These are phyloP conservation scores for Leishmania lainsoni DNA, from an alignment of 208 protist species.

Conservation along the genomic window DNA sequence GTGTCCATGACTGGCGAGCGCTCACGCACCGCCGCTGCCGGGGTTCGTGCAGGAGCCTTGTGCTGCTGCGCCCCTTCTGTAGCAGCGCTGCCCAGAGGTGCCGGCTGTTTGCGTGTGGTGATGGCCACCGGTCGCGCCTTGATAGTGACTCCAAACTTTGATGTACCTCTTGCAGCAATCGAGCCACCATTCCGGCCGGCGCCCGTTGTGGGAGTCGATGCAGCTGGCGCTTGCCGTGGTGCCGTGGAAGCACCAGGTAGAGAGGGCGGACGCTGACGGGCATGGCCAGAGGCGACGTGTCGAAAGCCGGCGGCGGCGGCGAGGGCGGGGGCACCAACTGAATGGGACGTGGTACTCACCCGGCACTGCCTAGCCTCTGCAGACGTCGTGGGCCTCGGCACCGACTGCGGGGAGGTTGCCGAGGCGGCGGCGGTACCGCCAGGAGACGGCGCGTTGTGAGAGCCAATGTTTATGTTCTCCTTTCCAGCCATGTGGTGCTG, in stretches of 20 bases:
- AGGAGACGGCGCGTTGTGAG: too few species aligned
- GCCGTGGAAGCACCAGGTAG: neutral
- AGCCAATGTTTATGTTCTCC: neutral
- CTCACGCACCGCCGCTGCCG: neutral
- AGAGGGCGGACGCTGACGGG: neutral
- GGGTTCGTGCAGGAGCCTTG: neutral
- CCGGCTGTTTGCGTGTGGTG: neutral
- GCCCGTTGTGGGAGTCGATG: neutral
- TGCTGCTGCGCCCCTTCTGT: neutral
- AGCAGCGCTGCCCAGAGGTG: neutral
- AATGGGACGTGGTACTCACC: neutral
- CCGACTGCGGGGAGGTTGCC: neutral
- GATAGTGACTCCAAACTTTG: neutral
- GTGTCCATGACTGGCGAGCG: conserved; percentile 8
- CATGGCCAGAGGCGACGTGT: neutral
- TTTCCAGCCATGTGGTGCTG: neutral
- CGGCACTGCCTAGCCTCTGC: neutral
- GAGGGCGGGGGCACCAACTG: neutral
- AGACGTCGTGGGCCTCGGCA: neutral
- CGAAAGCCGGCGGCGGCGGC: neutral
- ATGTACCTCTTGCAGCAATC: neutral
- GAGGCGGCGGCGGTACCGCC: neutral
- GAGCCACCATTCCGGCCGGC: neutral
- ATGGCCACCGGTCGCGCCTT: conserved; percentile 5
- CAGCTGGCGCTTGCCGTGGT: neutral